These are phyloP conservation scores for Claviceps citrina DNA, from an alignment of 2,329 filamentous ascomycete genomes.

Conservation along the genomic window DNA sequence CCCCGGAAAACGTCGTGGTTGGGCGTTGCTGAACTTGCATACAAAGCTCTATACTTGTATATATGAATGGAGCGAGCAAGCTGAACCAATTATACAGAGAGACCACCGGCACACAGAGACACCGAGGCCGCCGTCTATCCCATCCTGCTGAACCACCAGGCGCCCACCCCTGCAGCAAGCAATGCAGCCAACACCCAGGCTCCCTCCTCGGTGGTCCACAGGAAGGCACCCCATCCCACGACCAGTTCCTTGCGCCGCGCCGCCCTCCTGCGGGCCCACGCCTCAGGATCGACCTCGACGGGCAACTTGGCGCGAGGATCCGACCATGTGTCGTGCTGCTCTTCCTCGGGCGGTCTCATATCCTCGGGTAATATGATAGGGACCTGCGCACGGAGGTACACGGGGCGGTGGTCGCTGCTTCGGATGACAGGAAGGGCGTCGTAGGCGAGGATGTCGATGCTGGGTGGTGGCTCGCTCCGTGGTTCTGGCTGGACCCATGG, in stretches of 20 bases:
- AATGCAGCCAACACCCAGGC: constrained; percentile 29
- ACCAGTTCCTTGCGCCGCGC: constrained; percentile 31
- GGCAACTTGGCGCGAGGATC: constrained; percentile 33
- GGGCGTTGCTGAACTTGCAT: no score
- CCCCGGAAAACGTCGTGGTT: no score
- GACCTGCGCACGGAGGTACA: constrained; percentile 55
- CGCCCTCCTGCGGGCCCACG: constrained; percentile 35
- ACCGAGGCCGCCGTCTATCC: no score
- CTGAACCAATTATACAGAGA: no score
- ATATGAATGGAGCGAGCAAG: no score
- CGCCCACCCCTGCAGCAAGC: constrained; percentile 25
- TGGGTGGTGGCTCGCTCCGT: constrained; percentile 8
- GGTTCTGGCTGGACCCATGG: constrained; percentile 29
- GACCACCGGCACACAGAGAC: no score
- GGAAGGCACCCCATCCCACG: constrained; percentile 38
- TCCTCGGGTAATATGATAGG: constrained; percentile 36
- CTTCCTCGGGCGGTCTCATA: constrained; percentile 20
- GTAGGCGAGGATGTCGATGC: constrained; percentile 48
- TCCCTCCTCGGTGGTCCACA: constrained; percentile 38
- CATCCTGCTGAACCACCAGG: constrained; percentile 27
- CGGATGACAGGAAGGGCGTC: constrained; percentile 59
- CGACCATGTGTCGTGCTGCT: background rate
- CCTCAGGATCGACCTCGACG: constrained; percentile 36
- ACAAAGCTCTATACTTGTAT: no score
- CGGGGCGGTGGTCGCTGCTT: constrained; percentile 79